Percentiles rank a stretch among this genome's conserved stretches.
phyloP scores from a whole-genome alignment of 148 eudicot species.

The Diospyros kaki region DNA sequence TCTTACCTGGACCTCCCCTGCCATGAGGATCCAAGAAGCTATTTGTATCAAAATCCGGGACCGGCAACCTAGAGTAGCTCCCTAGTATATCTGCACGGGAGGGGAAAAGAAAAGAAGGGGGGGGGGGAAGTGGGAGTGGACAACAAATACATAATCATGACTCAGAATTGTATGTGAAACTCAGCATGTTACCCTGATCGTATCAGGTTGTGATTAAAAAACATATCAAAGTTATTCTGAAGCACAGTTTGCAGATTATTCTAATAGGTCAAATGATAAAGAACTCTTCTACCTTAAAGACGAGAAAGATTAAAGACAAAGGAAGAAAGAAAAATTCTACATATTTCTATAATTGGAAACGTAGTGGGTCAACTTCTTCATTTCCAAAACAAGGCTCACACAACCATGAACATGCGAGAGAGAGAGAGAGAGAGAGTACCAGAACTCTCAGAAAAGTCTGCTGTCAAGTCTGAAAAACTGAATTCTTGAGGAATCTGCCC shows the following conservation, averaged over 20 bases:
- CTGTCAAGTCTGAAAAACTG: slow-evolving; percentile 65
- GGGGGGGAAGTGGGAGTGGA: not conserved
- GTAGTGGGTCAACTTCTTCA: not conserved
- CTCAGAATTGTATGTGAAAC: not conserved
- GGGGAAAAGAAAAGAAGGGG: not conserved
- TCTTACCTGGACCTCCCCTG: slow-evolving; percentile 57
- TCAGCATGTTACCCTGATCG: not conserved
- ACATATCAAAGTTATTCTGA: not conserved
- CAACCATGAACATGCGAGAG: not conserved
- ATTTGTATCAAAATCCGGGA: slow-evolving; percentile 38
- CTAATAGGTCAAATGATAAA: not conserved
- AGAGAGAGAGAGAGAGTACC: slow-evolving; percentile 24
- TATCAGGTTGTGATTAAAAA: not conserved
- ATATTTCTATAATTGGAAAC: not conserved
- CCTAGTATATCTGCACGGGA: slow-evolving; percentile 47
- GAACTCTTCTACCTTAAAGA: not conserved
- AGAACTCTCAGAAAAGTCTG: slow-evolving; percentile 43
- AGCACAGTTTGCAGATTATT: not conserved
- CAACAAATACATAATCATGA: not conserved
- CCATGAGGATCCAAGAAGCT: slow-evolving; percentile 46
- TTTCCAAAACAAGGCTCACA: not conserved
- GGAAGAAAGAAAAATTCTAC: not conserved
- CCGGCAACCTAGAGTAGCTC: slow-evolving; percentile 51
- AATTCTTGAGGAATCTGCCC: slow-evolving; percentile 57
- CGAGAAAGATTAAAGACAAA: not conserved